These are phyloP conservation scores for Umbelopsis ramanniana DNA, from an alignment of 192 early-diverging fungal species.

Conservation along the genomic window DNA sequence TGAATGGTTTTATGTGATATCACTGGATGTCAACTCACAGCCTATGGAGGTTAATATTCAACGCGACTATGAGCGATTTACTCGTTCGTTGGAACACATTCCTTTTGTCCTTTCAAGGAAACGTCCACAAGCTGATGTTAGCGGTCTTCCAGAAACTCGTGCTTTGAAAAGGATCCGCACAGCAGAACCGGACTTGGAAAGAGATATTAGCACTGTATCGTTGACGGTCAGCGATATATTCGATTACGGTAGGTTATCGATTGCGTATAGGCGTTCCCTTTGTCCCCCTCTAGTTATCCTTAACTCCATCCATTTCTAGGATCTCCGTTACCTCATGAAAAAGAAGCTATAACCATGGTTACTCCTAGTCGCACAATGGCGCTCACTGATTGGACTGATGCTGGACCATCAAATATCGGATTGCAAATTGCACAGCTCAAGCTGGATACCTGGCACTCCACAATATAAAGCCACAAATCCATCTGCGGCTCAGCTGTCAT, in stretches of 20 bases:
- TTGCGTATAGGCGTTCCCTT: neutral
- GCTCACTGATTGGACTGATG: slow-evolving; percentile 4
- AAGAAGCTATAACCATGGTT: neutral
- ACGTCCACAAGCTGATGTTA: neutral
- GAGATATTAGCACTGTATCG: neutral
- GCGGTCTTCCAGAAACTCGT: neutral
- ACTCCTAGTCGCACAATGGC: neutral
- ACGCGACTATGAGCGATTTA: slow-evolving; percentile 8
- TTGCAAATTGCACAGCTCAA: slow-evolving; percentile 3
- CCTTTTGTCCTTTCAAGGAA: neutral
- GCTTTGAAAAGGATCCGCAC: slow-evolving; percentile 11
- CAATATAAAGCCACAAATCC: neutral
- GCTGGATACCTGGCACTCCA: slow-evolving; percentile 1
- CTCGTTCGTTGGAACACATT: neutral
- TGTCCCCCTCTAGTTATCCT: neutral
- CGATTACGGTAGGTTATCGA: neutral
- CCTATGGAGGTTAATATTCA: slow-evolving; percentile 6
- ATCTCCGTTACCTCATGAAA: slow-evolving; percentile 11
- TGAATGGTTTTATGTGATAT: slow-evolving; percentile 14
- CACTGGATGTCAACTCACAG: slow-evolving; percentile 12
- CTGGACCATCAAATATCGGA: slow-evolving; percentile 6
- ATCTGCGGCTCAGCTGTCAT: slow-evolving; percentile 21
- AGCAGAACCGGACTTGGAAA: neutral
- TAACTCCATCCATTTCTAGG: neutral
- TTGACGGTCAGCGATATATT: slow-evolving; percentile 4